phyloP scores from a whole-genome alignment of 345 rosid genomes.

The Populus nigra region DNA sequence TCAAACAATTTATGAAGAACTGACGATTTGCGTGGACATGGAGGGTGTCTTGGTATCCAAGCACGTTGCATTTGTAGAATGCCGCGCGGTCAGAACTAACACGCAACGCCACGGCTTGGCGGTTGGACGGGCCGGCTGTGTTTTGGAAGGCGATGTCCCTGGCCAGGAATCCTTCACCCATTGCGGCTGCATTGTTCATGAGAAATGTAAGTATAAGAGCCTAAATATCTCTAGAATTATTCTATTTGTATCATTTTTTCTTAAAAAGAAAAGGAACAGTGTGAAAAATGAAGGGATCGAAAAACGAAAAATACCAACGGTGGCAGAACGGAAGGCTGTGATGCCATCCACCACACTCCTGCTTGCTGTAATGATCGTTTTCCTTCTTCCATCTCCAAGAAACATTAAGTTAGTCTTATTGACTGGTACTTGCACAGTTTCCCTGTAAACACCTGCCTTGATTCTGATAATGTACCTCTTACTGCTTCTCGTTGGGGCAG shows the following conservation, averaged over 20 bases:
- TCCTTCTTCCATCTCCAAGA: too few species aligned
- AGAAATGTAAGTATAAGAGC: too few species aligned
- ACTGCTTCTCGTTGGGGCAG: too few species aligned
- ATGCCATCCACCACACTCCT: slow-evolving; percentile 70
- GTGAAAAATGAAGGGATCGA: not conserved
- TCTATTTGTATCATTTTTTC: too few species aligned
- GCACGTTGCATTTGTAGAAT: slow-evolving; percentile 67
- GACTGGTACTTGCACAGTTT: too few species aligned
- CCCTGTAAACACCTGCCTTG: too few species aligned
- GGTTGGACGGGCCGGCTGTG: slow-evolving; percentile 80
- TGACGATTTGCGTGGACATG: slow-evolving; percentile 69
- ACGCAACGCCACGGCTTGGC: slow-evolving; percentile 71
- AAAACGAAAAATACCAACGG: slow-evolving; percentile 57
- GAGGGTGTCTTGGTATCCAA: slow-evolving; percentile 78
- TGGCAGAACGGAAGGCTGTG: slow-evolving; percentile 82
- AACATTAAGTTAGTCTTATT: too few species aligned
- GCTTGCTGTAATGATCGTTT: too few species aligned
- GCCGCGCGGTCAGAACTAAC: slow-evolving; percentile 73
- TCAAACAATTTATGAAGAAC: slow-evolving; percentile 57
- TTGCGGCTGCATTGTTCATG: slow-evolving; percentile 50
- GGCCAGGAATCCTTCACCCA: slow-evolving; percentile 72
- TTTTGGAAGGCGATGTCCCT: slow-evolving; percentile 68
- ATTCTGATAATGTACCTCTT: too few species aligned
- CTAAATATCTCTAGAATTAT: too few species aligned
- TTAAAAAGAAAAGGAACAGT: too few species aligned